These are phyloP conservation scores for Fraxinus sp. DNA, from an alignment of 305 asterid genomes.

Conservation along the genomic window DNA sequence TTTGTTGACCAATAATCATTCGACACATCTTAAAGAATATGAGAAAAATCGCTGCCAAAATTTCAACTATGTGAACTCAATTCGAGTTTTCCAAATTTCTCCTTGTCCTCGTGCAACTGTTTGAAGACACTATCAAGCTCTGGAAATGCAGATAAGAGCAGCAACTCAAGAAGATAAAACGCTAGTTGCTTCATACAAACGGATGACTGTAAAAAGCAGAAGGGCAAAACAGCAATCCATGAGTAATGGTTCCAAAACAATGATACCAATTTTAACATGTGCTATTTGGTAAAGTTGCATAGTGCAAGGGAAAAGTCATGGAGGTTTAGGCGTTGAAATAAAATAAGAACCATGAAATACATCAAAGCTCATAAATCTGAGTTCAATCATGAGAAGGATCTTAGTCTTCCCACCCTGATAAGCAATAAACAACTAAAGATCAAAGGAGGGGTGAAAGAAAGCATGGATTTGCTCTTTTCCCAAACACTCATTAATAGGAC, in stretches of 20 bases:
- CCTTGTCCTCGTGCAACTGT: constrained; percentile 59
- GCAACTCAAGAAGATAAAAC: constrained; percentile 72
- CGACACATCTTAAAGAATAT: neutral
- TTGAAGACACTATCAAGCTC: constrained; percentile 70
- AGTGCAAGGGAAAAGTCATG: neutral
- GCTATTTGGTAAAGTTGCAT: neutral
- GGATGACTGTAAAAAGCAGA: constrained; percentile 63
- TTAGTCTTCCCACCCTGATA: neutral
- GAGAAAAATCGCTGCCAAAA: neutral
- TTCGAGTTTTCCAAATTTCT: constrained; percentile 62
- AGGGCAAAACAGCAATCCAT: constrained; percentile 4
- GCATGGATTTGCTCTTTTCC: neutral
- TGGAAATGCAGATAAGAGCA: constrained; percentile 81
- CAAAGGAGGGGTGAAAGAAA: neutral
- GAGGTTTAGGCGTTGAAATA: neutral
- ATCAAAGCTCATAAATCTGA: neutral
- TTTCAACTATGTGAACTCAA: neutral
- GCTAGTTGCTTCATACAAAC: constrained; percentile 82
- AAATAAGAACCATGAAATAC: neutral
- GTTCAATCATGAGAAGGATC: neutral
- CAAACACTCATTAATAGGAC: neutral
- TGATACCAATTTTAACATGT: neutral
- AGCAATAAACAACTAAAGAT: neutral
- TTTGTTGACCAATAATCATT: neutral
- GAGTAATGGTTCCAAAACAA: constrained; percentile 19